Base-by-base conservation (phyloP, 352 stramenopile genomes). In the Pseudoperonospora humuli region DNA sequence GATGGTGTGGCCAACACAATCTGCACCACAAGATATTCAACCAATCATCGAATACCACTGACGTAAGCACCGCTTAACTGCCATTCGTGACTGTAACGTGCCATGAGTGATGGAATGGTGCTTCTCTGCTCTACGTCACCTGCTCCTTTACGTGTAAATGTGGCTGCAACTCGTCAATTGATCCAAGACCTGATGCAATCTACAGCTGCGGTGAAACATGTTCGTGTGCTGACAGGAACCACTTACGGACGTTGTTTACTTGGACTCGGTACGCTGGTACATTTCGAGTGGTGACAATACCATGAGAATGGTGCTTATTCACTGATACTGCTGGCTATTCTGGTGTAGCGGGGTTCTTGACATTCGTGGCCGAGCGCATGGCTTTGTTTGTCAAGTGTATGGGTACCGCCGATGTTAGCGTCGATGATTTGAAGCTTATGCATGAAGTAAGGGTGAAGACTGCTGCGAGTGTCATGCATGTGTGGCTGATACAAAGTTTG, bases 221-320 rank as follows among this genome's bases (percentile, higher is more conserved):
- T 59, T 37, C 53, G 56, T 9, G 41, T 28, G 13, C 28, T 71
- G 37, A 47, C 64, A 29, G 20, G 18, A 18, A 66, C 67, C 20
- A 68, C 72, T 7, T 78, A 84, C 38, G 80, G 76, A 9, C 76
- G 76, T 19, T 92, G 80, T 29, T 74, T 84, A 34, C 73, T 92
- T 20, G 75, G 80, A 27, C 62, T 88, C 5, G 75, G 79, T 92
- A 54, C 18, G 42, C 0, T 29, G 24, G 11, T 2, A 14, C 14
- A 32, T 32, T 15, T 5, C 14, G 14, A 15, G 8, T 15, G 14
- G 2, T 28, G 10, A 31, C 11, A 25, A 31, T 19, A 14, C 7
- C 7, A 1, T 26, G 35, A 24, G 17, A n/a, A 17, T 19, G 0
- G 19, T 45, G 6, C 3, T 6, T 20, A 1, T 48, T 1, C 7